Conservation (phyloP, 2,329 filamentous ascomycete genomes). For the Gyromitra esculenta region DNA sequence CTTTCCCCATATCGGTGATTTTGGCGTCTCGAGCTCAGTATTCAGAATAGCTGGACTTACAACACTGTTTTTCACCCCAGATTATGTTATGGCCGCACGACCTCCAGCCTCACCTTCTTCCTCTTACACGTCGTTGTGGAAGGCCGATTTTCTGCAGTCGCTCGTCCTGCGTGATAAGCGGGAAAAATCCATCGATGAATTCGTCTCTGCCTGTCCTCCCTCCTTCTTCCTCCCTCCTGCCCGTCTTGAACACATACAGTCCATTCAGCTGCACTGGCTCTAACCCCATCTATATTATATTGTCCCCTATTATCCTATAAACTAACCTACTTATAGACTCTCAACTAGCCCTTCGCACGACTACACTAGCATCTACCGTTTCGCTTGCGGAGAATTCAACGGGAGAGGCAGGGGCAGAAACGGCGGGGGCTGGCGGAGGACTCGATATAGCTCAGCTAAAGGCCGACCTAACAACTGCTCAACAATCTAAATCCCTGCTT, state of each 20-base stretch:
- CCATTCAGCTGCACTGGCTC: neutral
- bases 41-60: neutral
- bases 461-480: constrained; percentile 58
- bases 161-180: constrained; percentile 55
- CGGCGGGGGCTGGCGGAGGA: constrained; percentile 34
- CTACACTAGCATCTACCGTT: constrained; percentile 70
- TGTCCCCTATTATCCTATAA: neutral
- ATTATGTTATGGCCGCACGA: constrained; percentile 20
- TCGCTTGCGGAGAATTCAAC: constrained; percentile 59
- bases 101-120: constrained; percentile 14
- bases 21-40: no score
- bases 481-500: constrained; percentile 56
- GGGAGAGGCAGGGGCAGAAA: constrained; percentile 19
- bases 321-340: constrained; percentile 65
- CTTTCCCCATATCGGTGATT: no score
- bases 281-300: no score
- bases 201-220: constrained; percentile 55
- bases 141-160: constrained; percentile 53
- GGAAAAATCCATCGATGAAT: constrained; percentile 55
- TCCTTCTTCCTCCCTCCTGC: neutral
- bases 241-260: neutral
- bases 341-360: constrained; percentile 73
- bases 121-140: constrained; percentile 44
- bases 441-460: constrained; percentile 60
- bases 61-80: neutral